Percentiles rank a stretch among this genome's conserved stretches.
Evolutionary conservation across 352 stramenopile species (phyloP).

Genomic region (Elongisporangium undulatum): DNA sequence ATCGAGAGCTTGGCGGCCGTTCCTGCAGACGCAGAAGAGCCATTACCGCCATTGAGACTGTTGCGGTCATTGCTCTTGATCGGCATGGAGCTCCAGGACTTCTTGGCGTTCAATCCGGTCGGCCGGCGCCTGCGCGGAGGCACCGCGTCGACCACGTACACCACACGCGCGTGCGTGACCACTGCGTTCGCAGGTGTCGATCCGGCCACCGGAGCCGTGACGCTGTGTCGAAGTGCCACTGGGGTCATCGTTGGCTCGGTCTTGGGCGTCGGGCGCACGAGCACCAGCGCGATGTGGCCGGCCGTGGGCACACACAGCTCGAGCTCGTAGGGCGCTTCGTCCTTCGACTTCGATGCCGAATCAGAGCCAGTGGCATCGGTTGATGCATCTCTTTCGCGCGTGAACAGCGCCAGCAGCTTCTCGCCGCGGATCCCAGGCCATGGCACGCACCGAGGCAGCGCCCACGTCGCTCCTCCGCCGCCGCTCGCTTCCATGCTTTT

Average conservation of each 20-base stretch:
- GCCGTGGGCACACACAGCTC: conserved; percentile 50
- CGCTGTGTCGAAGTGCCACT: too few relatives aligned
- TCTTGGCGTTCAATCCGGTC: not conserved
- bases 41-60: too few relatives aligned
- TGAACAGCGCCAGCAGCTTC: too few relatives aligned
- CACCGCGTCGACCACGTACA: conserved; percentile 75
- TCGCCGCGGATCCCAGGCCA: too few relatives aligned
- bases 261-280: conserved; percentile 17
- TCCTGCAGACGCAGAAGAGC: not conserved
- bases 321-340: conserved; percentile 33
- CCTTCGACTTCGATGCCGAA: too few relatives aligned
- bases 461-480: too few relatives aligned
- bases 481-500: too few relatives aligned
- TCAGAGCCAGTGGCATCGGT: too few relatives aligned
- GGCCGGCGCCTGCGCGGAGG: conserved; percentile 18
- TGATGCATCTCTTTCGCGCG: too few relatives aligned
- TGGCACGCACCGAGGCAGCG: too few relatives aligned
- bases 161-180: conserved; percentile 26
- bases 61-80: not conserved
- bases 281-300: conserved; percentile 54
- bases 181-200: not conserved
- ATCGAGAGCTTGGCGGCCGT: not conserved
- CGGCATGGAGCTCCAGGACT: not conserved
- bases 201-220: too few relatives aligned
- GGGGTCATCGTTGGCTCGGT: too few relatives aligned